Evolutionary conservation across 1,284 basidiomycete species (phyloP).

Genomic region (Rhodotorula sp.): DNA sequence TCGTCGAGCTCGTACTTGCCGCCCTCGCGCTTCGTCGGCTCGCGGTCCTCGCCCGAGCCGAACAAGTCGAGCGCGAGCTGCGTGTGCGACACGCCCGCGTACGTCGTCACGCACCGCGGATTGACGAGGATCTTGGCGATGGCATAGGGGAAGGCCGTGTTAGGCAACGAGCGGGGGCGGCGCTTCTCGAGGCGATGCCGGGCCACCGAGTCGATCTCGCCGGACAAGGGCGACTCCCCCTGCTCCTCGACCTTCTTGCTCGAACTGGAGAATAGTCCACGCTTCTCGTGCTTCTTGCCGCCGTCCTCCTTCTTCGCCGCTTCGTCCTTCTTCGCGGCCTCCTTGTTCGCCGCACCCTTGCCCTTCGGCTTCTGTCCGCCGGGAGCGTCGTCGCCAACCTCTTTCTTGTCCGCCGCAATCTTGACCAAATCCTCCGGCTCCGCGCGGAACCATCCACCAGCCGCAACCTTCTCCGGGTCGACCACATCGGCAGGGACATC

Average conservation of each 20-base stretch:
- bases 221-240: not conserved
- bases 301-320: not conserved
- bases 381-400: not conserved
- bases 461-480: conserved; percentile 7
- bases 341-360: not conserved
- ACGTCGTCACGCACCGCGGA: conserved; percentile 90
- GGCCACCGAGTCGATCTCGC: not conserved
- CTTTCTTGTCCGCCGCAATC: not conserved
- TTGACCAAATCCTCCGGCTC: not conserved
- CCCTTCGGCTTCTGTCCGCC: not conserved
- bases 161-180: conserved; percentile 61
- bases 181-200: conserved; percentile 44
- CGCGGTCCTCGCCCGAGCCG: conserved; percentile 65
- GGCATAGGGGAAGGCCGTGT: conserved; percentile 78
- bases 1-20: conserved; percentile 76
- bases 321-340: not conserved
- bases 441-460: not conserved
- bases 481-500: conserved; percentile 2
- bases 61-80: conserved; percentile 87
- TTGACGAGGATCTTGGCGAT: conserved; percentile 75
- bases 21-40: conserved; percentile 50
- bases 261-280: conserved; percentile 9
- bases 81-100: conserved; percentile 90
- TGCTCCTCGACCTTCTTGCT: not conserved
- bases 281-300: conserved; percentile 7